Percentiles rank a stretch among this genome's conserved stretches.
These are phyloP conservation scores for Kodamaea alishanica DNA, from an alignment of 1,139 yeast genomes.

Conservation along the genomic window DNA sequence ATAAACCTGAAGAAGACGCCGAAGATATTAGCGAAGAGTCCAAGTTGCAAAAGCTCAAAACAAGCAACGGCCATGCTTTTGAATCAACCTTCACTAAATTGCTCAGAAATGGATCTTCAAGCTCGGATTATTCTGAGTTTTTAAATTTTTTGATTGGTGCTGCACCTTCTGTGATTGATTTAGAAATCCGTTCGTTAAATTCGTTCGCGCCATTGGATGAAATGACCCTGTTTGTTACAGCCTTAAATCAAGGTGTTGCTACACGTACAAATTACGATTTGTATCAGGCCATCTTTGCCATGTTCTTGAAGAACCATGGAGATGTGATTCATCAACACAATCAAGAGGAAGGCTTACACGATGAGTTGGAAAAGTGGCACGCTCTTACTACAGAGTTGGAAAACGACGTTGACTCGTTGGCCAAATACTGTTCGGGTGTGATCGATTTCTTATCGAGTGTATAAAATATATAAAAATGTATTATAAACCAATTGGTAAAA, in stretches of 20 bases:
- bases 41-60: constrained; percentile 27
- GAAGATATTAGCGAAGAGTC: constrained; percentile 18
- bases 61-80: constrained; percentile 36
- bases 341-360: constrained; percentile 33
- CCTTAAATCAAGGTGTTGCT: constrained; percentile 57
- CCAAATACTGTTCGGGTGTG: constrained; percentile 84
- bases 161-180: constrained; percentile 76
- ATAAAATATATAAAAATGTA: constrained; percentile 1
- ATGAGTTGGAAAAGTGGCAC: constrained; percentile 51
- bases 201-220: constrained; percentile 64
- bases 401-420: constrained; percentile 59
- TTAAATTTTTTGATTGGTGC: constrained; percentile 54
- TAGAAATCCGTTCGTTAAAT: constrained; percentile 80
- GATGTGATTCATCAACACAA: constrained; percentile 63
- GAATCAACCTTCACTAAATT: constrained; percentile 74
- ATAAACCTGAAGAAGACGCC: constrained; percentile 11
- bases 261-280: constrained; percentile 65
- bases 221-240: constrained; percentile 59
- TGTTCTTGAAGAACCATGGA: constrained; percentile 75
- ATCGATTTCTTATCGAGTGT: constrained; percentile 30
- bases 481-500: not conserved
- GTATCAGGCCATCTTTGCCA: constrained; percentile 71
- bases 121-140: constrained; percentile 45
- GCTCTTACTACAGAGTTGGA: constrained; percentile 39
- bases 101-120: constrained; percentile 50